Evolutionary conservation across 1,139 yeast genomes (phyloP).

Genomic region (Geotrichum phurueaensis): DNA sequence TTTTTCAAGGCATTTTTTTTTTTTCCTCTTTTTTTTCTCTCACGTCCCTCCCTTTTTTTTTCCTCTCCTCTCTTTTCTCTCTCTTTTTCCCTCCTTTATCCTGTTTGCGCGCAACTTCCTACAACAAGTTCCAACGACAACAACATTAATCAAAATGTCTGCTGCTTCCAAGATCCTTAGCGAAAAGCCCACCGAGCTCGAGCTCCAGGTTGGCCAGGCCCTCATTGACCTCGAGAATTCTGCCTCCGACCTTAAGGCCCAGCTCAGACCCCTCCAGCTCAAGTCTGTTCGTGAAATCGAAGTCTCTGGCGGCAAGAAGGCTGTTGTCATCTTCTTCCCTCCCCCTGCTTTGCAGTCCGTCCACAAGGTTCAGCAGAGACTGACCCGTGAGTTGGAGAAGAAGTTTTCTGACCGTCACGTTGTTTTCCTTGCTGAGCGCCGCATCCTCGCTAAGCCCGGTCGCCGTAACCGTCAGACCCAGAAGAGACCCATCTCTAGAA

Average conservation of each 20-base stretch:
- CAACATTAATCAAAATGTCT: conserved; percentile 56
- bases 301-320: conserved; percentile 98
- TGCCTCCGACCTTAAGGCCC: conserved; percentile 93
- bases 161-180: conserved; percentile 88
- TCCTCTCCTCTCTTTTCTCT: not conserved
- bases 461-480: conserved; percentile 79
- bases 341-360: conserved; percentile 87
- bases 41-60: conserved; percentile 1
- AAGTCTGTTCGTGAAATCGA: conserved; percentile 97
- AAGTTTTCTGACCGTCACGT: conserved; percentile 99
- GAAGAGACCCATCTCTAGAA: conserved; percentile 99
- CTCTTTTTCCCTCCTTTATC: not conserved
- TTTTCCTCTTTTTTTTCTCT: conserved; percentile 2
- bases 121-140: conserved; percentile 2
- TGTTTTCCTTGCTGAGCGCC: conserved; percentile 98
- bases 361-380: conserved; percentile 90
- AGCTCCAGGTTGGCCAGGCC: conserved; percentile 99
- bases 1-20: not conserved
- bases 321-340: conserved; percentile 96
- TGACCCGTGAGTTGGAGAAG: conserved; percentile 99
- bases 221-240: conserved; percentile 93
- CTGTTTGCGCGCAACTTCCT: conserved; percentile 3
- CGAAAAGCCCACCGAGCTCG: conserved; percentile 84
- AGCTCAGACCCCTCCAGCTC: conserved; percentile 97
- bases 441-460: conserved; percentile 93